Evolutionary conservation across 306 rosid genomes (phyloP).

Genomic region (Quillaja saponaria): DNA sequence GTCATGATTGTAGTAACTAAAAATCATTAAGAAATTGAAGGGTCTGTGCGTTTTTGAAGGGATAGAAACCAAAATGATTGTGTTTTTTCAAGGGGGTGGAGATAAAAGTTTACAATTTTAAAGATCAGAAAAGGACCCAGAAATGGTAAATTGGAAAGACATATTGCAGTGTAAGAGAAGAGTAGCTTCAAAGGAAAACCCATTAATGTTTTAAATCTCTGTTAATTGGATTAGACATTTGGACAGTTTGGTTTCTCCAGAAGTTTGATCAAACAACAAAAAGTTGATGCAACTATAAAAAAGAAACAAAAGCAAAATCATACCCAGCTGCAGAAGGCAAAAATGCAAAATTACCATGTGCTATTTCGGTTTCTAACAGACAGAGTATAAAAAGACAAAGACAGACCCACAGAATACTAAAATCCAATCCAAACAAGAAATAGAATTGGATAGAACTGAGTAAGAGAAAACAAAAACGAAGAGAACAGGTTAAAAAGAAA

Average conservation of each 20-base stretch:
- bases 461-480: conserved; percentile 2
- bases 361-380: neutral
- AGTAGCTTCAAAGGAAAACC: conserved; percentile 3
- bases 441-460: neutral
- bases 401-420: neutral
- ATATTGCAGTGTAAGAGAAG: neutral
- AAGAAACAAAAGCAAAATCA: no score
- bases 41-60: neutral
- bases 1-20: conserved; percentile 13
- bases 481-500: neutral
- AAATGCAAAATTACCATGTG: conserved; percentile 16
- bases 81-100: conserved; percentile 3
- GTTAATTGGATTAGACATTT: neutral
- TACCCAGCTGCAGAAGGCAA: no score
- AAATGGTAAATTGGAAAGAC: conserved; percentile 7
- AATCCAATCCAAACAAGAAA: no score
- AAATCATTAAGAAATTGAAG: conserved; percentile 7
- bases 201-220: neutral
- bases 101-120: neutral
- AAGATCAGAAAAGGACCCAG: conserved; percentile 3
- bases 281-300: neutral
- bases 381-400: neutral
- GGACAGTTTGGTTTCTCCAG: neutral
- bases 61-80: neutral
- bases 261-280: conserved; percentile 9